A percentile compares a stretch with the other conserved stretches of the same genome.
phyloP scores from a whole-genome alignment of 768 basidiomycete genomes.

The Tubosaeta brunneosetosa region DNA sequence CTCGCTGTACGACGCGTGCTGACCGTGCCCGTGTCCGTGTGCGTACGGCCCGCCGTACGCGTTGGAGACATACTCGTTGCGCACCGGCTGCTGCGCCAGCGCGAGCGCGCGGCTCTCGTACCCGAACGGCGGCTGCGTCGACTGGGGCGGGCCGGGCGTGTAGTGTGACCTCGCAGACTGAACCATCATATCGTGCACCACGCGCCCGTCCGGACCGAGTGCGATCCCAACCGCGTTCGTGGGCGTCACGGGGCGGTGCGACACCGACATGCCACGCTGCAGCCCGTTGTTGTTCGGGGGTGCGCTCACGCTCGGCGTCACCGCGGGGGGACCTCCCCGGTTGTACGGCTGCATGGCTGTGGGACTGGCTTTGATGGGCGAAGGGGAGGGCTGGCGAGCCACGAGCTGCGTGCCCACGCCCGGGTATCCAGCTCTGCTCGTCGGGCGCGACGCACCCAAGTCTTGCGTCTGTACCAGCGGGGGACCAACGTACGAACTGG shows the following conservation, averaged over 20 bases:
- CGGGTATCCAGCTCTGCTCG: slow-evolving; percentile 63
- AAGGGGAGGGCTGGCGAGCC: slow-evolving; percentile 49
- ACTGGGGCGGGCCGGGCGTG: slow-evolving; percentile 8
- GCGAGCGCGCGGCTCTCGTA: slow-evolving; percentile 31
- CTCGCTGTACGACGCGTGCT: slow-evolving; percentile 18
- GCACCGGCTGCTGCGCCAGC: slow-evolving; percentile 33
- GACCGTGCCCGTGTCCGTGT: slow-evolving; percentile 11
- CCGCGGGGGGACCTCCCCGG: slow-evolving; percentile 7
- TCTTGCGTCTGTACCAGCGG: slow-evolving; percentile 23
- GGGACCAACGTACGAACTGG: slow-evolving; percentile 42
- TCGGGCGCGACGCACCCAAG: slow-evolving; percentile 45
- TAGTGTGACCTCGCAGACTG: slow-evolving; percentile 20
- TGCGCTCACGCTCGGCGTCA: neutral
- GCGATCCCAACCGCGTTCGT: slow-evolving; percentile 80
- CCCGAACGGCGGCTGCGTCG: slow-evolving; percentile 11
- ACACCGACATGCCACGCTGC: slow-evolving; percentile 23
- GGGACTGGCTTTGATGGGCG: slow-evolving; percentile 39
- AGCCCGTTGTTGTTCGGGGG: slow-evolving; percentile 2
- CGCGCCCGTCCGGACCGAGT: slow-evolving; percentile 74
- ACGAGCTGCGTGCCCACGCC: slow-evolving; percentile 78
- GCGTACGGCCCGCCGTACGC: slow-evolving; percentile 5
- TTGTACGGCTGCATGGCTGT: slow-evolving; percentile 13
- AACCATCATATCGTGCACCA: slow-evolving; percentile 75
- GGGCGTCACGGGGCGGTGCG: slow-evolving; percentile 54
- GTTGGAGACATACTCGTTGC: slow-evolving; percentile 17